These are phyloP conservation scores for Schizophyllum commune DNA, from an alignment of 1,284 basidiomycete genomes.

Conservation along the genomic window DNA sequence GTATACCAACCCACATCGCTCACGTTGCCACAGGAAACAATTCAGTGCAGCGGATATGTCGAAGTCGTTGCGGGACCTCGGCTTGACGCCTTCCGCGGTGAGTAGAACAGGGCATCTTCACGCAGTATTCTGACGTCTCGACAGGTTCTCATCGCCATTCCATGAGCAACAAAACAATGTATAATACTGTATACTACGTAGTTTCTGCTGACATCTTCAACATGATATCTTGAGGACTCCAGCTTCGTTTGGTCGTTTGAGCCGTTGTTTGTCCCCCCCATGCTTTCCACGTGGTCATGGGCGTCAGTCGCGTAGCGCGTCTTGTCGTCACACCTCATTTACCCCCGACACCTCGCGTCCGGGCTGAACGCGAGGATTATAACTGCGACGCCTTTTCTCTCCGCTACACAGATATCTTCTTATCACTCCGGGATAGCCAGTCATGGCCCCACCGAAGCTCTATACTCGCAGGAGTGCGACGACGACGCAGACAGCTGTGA, in stretches of 20 bases:
- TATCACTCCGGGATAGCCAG: neutral
- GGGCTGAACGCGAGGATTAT: too few species aligned
- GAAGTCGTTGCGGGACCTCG: slow-evolving; percentile 62
- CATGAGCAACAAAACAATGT: slow-evolving; percentile 16
- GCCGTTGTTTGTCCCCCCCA: neutral
- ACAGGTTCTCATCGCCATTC: slow-evolving; percentile 48
- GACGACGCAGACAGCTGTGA: neutral
- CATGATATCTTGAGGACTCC: too few species aligned
- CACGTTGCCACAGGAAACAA: slow-evolving; percentile 45
- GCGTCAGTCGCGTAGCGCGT: neutral
- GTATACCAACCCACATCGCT: slow-evolving; percentile 3
- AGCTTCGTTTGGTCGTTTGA: too few species aligned
- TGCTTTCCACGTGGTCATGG: neutral
- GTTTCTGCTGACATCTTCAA: too few species aligned
- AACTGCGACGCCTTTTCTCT: too few species aligned
- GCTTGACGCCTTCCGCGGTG: slow-evolving; percentile 75
- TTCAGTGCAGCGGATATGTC: slow-evolving; percentile 59
- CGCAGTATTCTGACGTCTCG: neutral
- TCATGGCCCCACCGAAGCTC: neutral
- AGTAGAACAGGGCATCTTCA: slow-evolving; percentile 15
- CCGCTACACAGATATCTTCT: neutral
- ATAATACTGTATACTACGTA: slow-evolving; percentile 6
- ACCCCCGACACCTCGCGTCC: neutral
- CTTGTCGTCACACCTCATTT: neutral
- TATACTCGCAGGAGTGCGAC: neutral